A percentile compares a stretch with the other conserved stretches of the same genome.
phyloP scores from a whole-genome alignment of 495 filamentous ascomycete species.

The Penicillium turbatum region DNA sequence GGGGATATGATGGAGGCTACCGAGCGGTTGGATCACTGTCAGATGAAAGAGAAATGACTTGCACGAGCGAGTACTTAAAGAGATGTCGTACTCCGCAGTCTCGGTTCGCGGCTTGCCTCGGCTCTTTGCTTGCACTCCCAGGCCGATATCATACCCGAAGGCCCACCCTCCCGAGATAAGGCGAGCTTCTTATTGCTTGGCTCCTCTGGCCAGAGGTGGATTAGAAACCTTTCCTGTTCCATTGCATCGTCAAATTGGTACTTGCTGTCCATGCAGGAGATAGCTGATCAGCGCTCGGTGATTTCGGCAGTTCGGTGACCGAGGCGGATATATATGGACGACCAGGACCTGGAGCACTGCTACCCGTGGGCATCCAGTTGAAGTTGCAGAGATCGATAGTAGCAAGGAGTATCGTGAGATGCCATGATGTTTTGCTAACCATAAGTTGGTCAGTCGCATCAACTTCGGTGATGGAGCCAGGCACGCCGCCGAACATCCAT shows the following conservation, averaged over 20 bases:
- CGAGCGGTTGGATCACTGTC: neutral
- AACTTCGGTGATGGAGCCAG: too few relatives aligned
- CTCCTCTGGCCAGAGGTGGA: too few relatives aligned
- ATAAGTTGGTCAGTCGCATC: too few relatives aligned
- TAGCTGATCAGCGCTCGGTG: neutral
- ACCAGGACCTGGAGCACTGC: too few relatives aligned
- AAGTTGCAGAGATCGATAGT: too few relatives aligned
- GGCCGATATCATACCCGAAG: slow-evolving; percentile 5
- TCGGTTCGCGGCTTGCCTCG: slow-evolving; percentile 22
- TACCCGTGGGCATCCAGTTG: too few relatives aligned
- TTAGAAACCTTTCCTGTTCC: too few relatives aligned
- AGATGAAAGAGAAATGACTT: neutral
- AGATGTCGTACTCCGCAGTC: slow-evolving; percentile 13
- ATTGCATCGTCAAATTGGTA: too few relatives aligned
- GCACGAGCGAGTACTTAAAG: neutral
- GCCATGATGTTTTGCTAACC: too few relatives aligned
- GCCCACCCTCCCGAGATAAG: neutral
- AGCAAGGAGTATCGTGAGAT: too few relatives aligned
- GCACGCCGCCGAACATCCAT: too few relatives aligned
- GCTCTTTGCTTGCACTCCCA: slow-evolving; percentile 2
- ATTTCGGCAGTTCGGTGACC: neutral
- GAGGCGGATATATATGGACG: neutral
- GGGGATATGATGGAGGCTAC: slow-evolving; percentile 5
- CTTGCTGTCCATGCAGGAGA: neutral
- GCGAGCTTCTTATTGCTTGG: neutral